These are phyloP conservation scores for Capsicum rhomboideum DNA, from an alignment of 257 asterid species.

Conservation along the genomic window DNA sequence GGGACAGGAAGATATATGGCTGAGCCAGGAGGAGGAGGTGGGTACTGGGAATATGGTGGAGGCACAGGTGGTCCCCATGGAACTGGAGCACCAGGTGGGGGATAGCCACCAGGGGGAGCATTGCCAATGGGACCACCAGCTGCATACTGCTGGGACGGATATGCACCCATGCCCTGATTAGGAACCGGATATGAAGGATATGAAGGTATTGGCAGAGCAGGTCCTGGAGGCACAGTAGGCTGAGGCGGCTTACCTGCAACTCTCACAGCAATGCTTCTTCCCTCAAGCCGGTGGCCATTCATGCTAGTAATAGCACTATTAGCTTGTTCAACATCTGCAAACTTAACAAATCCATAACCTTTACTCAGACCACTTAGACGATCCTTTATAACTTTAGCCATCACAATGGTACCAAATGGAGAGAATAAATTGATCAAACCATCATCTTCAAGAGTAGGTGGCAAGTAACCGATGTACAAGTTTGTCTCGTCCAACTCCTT, in stretches of 20 bases:
- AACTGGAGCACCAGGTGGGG: conserved; percentile 34
- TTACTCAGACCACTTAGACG: conserved; percentile 67
- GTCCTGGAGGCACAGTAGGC: conserved; percentile 82
- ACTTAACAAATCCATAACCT: conserved; percentile 95
- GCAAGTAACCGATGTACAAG: conserved; percentile 79
- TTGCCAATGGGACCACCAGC: conserved; percentile 58
- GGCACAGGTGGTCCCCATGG: conserved; percentile 82
- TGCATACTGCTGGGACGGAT: conserved; percentile 80
- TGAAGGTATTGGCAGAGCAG: conserved; percentile 52
- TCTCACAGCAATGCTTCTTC: conserved; percentile 93
- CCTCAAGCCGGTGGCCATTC: conserved; percentile 86
- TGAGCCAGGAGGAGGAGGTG: conserved; percentile 88
- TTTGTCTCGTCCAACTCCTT: conserved; percentile 92
- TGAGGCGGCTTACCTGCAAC: conserved; percentile 93
- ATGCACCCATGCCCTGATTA: conserved; percentile 48
- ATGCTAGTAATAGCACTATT: conserved; percentile 81
- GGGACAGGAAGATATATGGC: conserved; percentile 50
- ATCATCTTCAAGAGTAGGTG: conserved; percentile 89
- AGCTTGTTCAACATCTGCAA: conserved; percentile 78
- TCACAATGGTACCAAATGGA: conserved; percentile 84
- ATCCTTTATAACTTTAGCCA: conserved; percentile 96
- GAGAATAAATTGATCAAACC: conserved; percentile 73
- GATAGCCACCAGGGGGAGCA: conserved; percentile 50
- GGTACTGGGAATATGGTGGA: conserved; percentile 49
- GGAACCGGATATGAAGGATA: conserved; percentile 61